Percentiles rank a stretch among this genome's conserved stretches.
Conservation (phyloP, 805 yeast genomes). For the Kuraishia borneana region DNA sequence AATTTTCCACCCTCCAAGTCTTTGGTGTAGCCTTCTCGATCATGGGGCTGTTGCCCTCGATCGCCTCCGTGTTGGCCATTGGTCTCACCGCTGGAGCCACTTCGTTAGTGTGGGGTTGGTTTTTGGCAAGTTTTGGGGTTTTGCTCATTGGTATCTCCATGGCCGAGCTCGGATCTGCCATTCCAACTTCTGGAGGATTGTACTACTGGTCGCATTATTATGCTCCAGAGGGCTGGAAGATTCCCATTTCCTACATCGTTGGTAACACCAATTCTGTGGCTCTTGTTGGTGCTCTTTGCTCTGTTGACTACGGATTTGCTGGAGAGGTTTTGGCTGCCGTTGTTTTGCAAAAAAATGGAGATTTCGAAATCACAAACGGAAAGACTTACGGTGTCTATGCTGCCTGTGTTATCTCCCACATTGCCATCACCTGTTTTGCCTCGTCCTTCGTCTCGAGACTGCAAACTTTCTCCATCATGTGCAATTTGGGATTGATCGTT, state of each 20-base stretch:
- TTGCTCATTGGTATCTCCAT: conserved; percentile 43
- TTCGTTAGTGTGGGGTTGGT: conserved; percentile 49
- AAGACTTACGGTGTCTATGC: conserved; percentile 33
- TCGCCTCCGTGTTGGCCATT: conserved; percentile 32
- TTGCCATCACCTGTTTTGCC: conserved; percentile 24
- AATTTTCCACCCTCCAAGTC: conserved; percentile 43
- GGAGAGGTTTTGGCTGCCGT: conserved; percentile 31
- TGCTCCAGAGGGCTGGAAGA: conserved; percentile 24
- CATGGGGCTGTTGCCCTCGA: conserved; percentile 53
- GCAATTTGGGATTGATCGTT: conserved; percentile 23
- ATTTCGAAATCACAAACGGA: conserved; percentile 24
- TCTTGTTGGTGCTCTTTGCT: conserved; percentile 28
- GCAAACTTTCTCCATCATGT: conserved; percentile 26
- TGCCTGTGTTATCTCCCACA: conserved; percentile 27
- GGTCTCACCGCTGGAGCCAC: conserved; percentile 47
- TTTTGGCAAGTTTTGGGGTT: conserved; percentile 39
- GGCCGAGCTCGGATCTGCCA: conserved; percentile 52
- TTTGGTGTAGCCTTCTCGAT: conserved; percentile 57
- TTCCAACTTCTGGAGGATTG: conserved; percentile 64
- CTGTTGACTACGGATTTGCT: conserved; percentile 33
- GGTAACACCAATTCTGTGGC: conserved; percentile 33
- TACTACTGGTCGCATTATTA: conserved; percentile 48
- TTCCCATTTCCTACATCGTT: conserved; percentile 27
- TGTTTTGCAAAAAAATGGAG: conserved; percentile 25
- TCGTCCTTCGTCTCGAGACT: conserved; percentile 27